phyloP scores from a whole-genome alignment of 352 stramenopile genomes.

The Aphanomyces astaci region DNA sequence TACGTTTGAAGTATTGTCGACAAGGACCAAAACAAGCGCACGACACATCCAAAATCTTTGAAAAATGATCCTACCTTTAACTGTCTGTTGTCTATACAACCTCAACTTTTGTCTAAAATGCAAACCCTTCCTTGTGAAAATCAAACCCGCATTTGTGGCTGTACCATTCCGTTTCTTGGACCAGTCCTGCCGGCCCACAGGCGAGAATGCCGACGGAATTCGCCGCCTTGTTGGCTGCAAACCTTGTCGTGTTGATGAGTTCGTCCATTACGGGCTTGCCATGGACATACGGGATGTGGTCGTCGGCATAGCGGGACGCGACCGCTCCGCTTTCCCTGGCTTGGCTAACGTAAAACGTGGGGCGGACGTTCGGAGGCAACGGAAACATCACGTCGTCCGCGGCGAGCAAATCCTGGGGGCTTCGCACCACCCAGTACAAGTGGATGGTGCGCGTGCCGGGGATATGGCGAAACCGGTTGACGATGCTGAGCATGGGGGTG shows the following conservation, averaged over 20 bases:
- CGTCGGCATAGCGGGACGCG: slow-evolving; percentile 40
- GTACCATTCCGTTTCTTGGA: slow-evolving; percentile 66
- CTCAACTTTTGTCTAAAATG: slow-evolving; percentile 79
- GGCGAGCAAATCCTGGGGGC: slow-evolving; percentile 69
- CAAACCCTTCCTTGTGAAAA: slow-evolving; percentile 83
- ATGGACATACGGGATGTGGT: slow-evolving; percentile 42
- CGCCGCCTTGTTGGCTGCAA: slow-evolving; percentile 8
- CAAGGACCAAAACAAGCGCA: no score
- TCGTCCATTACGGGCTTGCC: slow-evolving; percentile 58
- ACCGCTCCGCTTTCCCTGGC: slow-evolving; percentile 38
- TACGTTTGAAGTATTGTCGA: no score
- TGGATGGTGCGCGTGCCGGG: slow-evolving; percentile 78
- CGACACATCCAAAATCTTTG: no score
- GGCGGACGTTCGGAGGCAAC: slow-evolving; percentile 31
- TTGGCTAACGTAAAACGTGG: slow-evolving; percentile 52
- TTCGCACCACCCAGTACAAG: slow-evolving; percentile 72
- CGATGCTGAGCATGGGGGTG: slow-evolving; percentile 82
- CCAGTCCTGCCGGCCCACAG: slow-evolving; percentile 71
- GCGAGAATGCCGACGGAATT: not conserved
- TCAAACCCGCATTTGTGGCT: slow-evolving; percentile 78
- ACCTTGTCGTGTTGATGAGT: slow-evolving; percentile 60
- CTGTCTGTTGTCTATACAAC: no score
- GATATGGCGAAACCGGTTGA: slow-evolving; percentile 78
- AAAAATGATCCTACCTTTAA: no score
- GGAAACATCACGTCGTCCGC: slow-evolving; percentile 54